These are phyloP conservation scores for Gossypium davidsonii DNA, from an alignment of 441 rosid genomes.

Conservation along the genomic window DNA sequence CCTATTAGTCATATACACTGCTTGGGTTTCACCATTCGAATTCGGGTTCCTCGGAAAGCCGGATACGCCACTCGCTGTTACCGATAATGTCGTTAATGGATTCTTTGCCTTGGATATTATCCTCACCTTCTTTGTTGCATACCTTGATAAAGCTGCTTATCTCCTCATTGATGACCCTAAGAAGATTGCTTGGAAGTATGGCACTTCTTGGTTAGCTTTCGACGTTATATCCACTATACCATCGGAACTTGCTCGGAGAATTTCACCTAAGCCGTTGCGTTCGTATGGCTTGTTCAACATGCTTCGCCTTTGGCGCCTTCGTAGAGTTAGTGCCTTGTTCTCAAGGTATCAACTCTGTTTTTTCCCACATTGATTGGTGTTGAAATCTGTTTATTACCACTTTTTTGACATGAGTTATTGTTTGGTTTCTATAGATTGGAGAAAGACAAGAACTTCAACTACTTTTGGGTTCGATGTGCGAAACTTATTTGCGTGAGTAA, in stretches of 20 bases:
- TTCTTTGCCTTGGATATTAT: conserved; percentile 59
- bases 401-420: not conserved
- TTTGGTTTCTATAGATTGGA: conserved; percentile 42
- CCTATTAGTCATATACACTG: conserved; percentile 52
- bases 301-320: conserved; percentile 84
- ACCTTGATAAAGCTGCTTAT: conserved; percentile 49
- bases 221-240: conserved; percentile 58
- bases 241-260: conserved; percentile 51
- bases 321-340: conserved; percentile 67
- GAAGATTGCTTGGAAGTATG: conserved; percentile 57
- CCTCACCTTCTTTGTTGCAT: conserved; percentile 70
- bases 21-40: conserved; percentile 74
- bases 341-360: conserved; percentile 33
- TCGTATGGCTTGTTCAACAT: conserved; percentile 58
- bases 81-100: conserved; percentile 59
- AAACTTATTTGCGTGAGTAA: conserved; percentile 58
- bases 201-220: conserved; percentile 45
- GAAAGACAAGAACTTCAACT: conserved; percentile 61
- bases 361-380: not conserved
- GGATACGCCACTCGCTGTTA: conserved; percentile 30
- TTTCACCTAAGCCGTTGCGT: conserved; percentile 38
- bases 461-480: conserved; percentile 66
- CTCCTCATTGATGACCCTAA: conserved; percentile 47
- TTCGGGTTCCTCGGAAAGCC: conserved; percentile 54
- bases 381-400: not conserved